These are phyloP conservation scores for Dactylorhiza incarnata DNA, from an alignment of 106 monocot species.

Conservation along the genomic window DNA sequence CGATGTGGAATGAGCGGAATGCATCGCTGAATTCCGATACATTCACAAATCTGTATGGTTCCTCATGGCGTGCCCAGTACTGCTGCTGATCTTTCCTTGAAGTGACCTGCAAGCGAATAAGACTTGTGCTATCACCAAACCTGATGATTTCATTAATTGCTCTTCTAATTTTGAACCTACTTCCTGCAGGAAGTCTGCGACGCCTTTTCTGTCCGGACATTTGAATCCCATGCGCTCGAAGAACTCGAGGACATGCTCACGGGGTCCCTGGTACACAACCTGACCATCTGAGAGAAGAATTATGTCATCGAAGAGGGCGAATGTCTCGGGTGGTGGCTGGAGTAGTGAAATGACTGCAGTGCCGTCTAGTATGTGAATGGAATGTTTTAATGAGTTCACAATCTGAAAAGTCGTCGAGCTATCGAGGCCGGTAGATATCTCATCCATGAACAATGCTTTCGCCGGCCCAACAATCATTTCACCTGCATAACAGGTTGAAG, in stretches of 20 bases:
- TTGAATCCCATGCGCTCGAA: slow-evolving; percentile 35
- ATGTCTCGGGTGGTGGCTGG: slow-evolving; percentile 37
- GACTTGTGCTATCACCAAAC: not conserved
- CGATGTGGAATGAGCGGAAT: slow-evolving; percentile 38
- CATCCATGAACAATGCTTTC: slow-evolving; percentile 32
- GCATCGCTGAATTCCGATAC: slow-evolving; percentile 18
- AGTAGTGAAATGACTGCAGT: slow-evolving; percentile 30
- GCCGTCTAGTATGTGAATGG: slow-evolving; percentile 23
- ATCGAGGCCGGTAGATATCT: slow-evolving; percentile 37
- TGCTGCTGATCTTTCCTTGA: slow-evolving; percentile 48
- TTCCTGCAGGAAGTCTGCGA: slow-evolving; percentile 40
- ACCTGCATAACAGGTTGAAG: slow-evolving; percentile 6
- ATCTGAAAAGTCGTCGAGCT: slow-evolving; percentile 36
- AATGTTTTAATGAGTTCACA: slow-evolving; percentile 26
- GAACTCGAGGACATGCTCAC: slow-evolving; percentile 32
- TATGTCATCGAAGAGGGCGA: slow-evolving; percentile 30
- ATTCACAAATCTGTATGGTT: slow-evolving; percentile 30
- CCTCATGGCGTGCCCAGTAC: slow-evolving; percentile 28
- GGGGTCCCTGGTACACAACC: slow-evolving; percentile 31
- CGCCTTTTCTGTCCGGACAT: slow-evolving; percentile 34
- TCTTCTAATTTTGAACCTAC: slow-evolving; percentile 8
- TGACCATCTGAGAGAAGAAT: slow-evolving; percentile 38
- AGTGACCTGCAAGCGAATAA: slow-evolving; percentile 21
- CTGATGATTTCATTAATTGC: not conserved
- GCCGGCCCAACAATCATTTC: slow-evolving; percentile 33